Evolutionary conservation across 2,329 filamentous ascomycete species (phyloP).

Genomic region (Apiospora marii): DNA sequence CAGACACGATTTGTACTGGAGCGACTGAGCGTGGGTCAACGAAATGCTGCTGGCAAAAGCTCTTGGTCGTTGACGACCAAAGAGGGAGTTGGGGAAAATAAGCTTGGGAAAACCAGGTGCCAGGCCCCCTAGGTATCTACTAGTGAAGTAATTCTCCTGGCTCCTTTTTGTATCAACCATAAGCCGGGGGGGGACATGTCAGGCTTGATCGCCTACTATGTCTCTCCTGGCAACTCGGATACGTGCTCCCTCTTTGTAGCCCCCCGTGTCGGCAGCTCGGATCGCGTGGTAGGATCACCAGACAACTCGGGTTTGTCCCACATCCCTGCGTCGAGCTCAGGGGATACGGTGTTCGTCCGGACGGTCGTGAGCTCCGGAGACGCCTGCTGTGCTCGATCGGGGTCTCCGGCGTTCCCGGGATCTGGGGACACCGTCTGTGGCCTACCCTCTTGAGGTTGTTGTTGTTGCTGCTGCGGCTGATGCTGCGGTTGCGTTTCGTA

Average conservation of each 20-base stretch:
- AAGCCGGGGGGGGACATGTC: no score
- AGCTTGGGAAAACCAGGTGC: not conserved
- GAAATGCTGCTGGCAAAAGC: conserved; percentile 1
- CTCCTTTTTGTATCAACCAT: not conserved
- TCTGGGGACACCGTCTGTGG: not conserved
- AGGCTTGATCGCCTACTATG: not conserved
- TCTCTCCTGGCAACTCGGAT: not conserved
- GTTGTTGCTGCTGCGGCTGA: conserved; percentile 17
- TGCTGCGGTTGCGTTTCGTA: not conserved
- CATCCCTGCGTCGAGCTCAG: not conserved
- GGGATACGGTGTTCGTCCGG: not conserved
- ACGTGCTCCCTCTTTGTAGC: not conserved
- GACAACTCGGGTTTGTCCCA: conserved; percentile 1
- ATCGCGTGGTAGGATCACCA: not conserved
- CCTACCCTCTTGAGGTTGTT: not conserved
- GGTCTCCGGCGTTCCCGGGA: not conserved
- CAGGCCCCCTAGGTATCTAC: not conserved
- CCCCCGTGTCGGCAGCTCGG: not conserved
- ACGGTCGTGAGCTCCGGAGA: not conserved
- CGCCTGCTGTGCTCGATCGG: not conserved
- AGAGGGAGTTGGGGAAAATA: not conserved
- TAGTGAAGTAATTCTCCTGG: not conserved
- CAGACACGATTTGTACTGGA: not conserved
- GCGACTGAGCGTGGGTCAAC: not conserved
- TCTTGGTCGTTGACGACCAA: not conserved